Conservation (phyloP, 495 filamentous ascomycete species). For the Niebla homalea region DNA sequence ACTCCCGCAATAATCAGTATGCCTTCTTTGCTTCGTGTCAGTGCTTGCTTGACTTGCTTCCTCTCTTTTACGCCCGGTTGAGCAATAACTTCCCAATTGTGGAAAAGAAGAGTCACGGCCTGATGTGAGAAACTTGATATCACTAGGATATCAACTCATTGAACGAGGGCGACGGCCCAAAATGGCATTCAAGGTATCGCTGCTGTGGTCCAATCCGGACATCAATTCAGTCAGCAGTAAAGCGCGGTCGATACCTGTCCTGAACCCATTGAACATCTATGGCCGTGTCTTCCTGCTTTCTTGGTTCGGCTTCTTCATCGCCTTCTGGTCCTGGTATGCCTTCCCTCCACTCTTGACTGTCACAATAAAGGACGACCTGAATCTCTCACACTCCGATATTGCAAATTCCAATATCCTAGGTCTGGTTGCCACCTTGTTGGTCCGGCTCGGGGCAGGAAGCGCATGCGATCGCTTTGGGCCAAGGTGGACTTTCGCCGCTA, state of each 20-base stretch:
- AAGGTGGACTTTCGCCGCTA: slow-evolving; percentile 62
- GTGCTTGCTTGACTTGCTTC: too few species aligned
- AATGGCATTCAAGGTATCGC: slow-evolving; percentile 3
- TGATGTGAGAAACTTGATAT: too few species aligned
- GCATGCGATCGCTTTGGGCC: slow-evolving; percentile 77
- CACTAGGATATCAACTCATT: too few species aligned
- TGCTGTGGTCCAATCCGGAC: slow-evolving; percentile 23
- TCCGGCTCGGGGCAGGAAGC: slow-evolving; percentile 67
- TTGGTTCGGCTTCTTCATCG: slow-evolving; percentile 87
- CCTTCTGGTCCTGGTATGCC: slow-evolving; percentile 79
- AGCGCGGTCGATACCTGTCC: slow-evolving; percentile 61
- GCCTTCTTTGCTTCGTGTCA: too few species aligned
- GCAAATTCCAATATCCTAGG: slow-evolving; percentile 88
- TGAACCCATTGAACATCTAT: slow-evolving; percentile 71
- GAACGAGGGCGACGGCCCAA: background rate
- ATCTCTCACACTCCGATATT: slow-evolving; percentile 55
- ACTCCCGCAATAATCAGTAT: too few species aligned
- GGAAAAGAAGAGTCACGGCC: too few species aligned
- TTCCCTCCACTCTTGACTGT: slow-evolving; percentile 67
- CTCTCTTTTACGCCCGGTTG: too few species aligned
- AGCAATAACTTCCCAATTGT: too few species aligned
- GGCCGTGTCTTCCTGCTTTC: slow-evolving; percentile 88
- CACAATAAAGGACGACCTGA: slow-evolving; percentile 65
- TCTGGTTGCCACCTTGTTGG: slow-evolving; percentile 63
- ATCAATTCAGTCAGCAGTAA: slow-evolving; percentile 65